Base-by-base conservation (phyloP, 2,329 filamentous ascomycete genomes). In the Knoxdaviesia capensis region DNA sequence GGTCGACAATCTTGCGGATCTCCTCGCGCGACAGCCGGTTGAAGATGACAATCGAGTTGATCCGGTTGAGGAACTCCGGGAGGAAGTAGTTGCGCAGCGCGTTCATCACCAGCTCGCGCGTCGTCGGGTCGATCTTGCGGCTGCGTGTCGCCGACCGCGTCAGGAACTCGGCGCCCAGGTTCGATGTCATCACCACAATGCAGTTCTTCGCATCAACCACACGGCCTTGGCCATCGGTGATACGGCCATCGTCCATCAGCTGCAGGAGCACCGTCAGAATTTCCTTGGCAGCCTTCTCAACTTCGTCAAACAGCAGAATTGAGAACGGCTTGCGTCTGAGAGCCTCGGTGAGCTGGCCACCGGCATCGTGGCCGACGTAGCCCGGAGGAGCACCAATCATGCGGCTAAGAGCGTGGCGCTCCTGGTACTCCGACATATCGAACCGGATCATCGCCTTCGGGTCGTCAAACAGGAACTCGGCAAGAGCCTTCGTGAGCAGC, bases 341-440 rank as follows among this genome's bases (percentile, higher is more conserved):
- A 30, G 82, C 82, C 63, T 98, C 90, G 0, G 90, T 98, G 42
- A 98, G 74, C 58, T 98, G 90, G 42, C 90, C 90, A 51, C 90
- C 90, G 32, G 90, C 77, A 54, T 98, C 90, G 56, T 98, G 88
- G 10, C 90, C 90, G 45, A 98, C 87, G 51, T 98, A 98, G 48
- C 90, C 90, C 5, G 90, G 90, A 20, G 90, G 90, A 20, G 90
- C 87, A 56, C 90, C 90, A 51, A 98, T 98, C 85, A 98, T 94
- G 46, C 90, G 77, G 57, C 85, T 93, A 9, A 98, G 73, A 1
- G 88, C 81, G 58, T 98, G 90, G 5, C 88, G 80, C 61, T 98
- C 90, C 60, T 98, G 92, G 60, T 98, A 98, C 61, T 98, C 90
- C 5, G 88, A 96, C 90, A 98, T 98, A 58, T 98, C 90, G 64